phyloP scores from a whole-genome alignment of 176 grass and related monocot genomes.

The sorghum (Sorghum bicolor) region DNA sequence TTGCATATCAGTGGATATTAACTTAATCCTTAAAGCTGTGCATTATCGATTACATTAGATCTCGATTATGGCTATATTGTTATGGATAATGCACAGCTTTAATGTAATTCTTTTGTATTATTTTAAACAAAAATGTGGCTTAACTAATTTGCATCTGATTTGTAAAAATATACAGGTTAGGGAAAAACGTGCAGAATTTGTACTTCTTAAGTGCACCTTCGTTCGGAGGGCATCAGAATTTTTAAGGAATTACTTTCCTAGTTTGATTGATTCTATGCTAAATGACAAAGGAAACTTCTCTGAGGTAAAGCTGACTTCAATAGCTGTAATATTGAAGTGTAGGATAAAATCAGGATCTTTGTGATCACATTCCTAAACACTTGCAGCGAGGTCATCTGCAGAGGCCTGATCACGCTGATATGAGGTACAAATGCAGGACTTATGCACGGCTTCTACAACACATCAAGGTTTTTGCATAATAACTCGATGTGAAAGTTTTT shows the following conservation, averaged over 20 bases:
- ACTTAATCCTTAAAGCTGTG: neutral
- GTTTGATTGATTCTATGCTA: slow-evolving; percentile 84
- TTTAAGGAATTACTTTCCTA: slow-evolving; percentile 91
- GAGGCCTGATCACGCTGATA: slow-evolving; percentile 86
- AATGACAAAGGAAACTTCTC: slow-evolving; percentile 86
- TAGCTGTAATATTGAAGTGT: neutral
- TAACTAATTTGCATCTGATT: slow-evolving; percentile 12
- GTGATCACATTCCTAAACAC: slow-evolving; percentile 9
- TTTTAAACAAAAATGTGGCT: neutral
- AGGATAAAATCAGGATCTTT: neutral
- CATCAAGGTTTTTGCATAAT: slow-evolving; percentile 69
- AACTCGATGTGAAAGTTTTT: slow-evolving; percentile 1
- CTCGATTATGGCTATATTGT: neutral
- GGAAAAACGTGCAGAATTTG: slow-evolving; percentile 98
- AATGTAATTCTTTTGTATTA: neutral
- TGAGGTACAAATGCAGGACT: slow-evolving; percentile 88
- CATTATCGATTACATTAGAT: no score
- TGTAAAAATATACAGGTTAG: slow-evolving; percentile 63
- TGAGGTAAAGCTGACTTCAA: slow-evolving; percentile 56
- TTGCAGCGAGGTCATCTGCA: slow-evolving; percentile 78
- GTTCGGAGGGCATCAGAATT: slow-evolving; percentile 92
- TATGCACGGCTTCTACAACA: slow-evolving; percentile 86
- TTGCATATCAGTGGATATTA: neutral
- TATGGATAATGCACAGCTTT: neutral
- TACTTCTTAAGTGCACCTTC: slow-evolving; percentile 92